Percentiles rank a stretch among this genome's conserved stretches.
Conservation (phyloP, 495 filamentous ascomycete genomes). For the Penicillium tannophilum region DNA sequence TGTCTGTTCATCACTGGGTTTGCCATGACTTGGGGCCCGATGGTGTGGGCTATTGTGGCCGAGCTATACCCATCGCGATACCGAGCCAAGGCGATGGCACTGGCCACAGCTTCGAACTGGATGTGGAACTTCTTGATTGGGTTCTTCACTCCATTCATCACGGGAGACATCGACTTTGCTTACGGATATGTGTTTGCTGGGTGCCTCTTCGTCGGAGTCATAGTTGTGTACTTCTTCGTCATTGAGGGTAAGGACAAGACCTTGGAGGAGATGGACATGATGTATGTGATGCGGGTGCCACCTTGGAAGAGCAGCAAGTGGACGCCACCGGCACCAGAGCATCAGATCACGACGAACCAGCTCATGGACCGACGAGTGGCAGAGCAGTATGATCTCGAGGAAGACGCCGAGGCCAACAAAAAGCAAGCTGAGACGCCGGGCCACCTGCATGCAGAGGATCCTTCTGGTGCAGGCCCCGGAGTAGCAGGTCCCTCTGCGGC, state of each 20-base stretch:
- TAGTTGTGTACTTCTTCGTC: conserved; percentile 75
- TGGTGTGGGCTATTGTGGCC: conserved; percentile 79
- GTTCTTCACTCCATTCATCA: conserved; percentile 80
- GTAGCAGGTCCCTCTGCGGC: conserved; percentile 22
- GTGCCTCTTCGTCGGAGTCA: conserved; percentile 61
- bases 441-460: conserved; percentile 31
- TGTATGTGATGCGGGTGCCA: conserved; percentile 69
- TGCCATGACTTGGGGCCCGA: conserved; percentile 77
- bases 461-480: conserved; percentile 22
- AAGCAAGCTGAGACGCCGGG: conserved; percentile 18
- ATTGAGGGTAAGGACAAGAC: conserved; percentile 65
- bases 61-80: conserved; percentile 80
- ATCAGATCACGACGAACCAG: conserved; percentile 35
- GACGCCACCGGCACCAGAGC: conserved; percentile 32
- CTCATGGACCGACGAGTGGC: conserved; percentile 34
- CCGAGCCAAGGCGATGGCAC: conserved; percentile 71
- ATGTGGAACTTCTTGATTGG: conserved; percentile 82
- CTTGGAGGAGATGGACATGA: conserved; percentile 79
- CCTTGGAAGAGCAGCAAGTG: conserved; percentile 58
- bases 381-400: conserved; percentile 20
- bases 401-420: conserved; percentile 15
- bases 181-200: conserved; percentile 81
- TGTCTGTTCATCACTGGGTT: conserved; percentile 61
- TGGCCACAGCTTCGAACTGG: conserved; percentile 83
- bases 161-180: conserved; percentile 64